A percentile compares a stretch with the other conserved stretches of the same genome.
phyloP scores from a whole-genome alignment of 495 filamentous ascomycete genomes.

The Aspergillus taichungensis region DNA sequence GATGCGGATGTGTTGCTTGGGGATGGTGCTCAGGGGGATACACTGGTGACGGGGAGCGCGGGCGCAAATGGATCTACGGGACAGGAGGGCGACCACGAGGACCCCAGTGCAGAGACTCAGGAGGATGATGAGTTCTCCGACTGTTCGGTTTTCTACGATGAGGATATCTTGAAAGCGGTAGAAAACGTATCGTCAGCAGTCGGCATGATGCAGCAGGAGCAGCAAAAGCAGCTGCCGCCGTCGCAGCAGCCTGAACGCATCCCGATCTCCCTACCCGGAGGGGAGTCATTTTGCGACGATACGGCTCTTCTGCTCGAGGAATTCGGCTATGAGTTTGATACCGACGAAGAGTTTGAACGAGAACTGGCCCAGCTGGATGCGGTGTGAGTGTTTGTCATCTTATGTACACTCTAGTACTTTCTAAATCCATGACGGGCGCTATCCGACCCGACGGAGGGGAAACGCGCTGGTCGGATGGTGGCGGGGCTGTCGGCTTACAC shows the following conservation, averaged over 20 bases:
- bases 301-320: slow-evolving; percentile 31
- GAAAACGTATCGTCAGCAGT: slow-evolving; percentile 10
- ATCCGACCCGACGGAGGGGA: slow-evolving; percentile 24
- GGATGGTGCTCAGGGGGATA: no score
- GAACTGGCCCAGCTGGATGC: slow-evolving; percentile 19
- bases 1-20: slow-evolving; percentile 12
- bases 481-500: slow-evolving; percentile 9
- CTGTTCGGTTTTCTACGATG: slow-evolving; percentile 32
- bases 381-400: slow-evolving; percentile 2
- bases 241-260: not conserved
- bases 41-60: no score
- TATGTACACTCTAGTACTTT: not conserved
- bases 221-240: not conserved
- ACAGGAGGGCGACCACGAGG: not conserved
- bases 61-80: slow-evolving; percentile 4
- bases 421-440: slow-evolving; percentile 7
- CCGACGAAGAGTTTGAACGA: slow-evolving; percentile 15
- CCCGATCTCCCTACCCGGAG: not conserved
- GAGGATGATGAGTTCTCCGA: slow-evolving; percentile 36
- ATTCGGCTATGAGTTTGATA: slow-evolving; percentile 23
- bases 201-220: not conserved
- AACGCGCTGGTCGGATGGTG: slow-evolving; percentile 19
- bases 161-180: slow-evolving; percentile 21
- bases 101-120: not conserved
- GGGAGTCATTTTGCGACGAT: slow-evolving; percentile 35